These are phyloP conservation scores for Trypethelium eluteriae DNA, from an alignment of 495 filamentous ascomycete genomes.

Conservation along the genomic window DNA sequence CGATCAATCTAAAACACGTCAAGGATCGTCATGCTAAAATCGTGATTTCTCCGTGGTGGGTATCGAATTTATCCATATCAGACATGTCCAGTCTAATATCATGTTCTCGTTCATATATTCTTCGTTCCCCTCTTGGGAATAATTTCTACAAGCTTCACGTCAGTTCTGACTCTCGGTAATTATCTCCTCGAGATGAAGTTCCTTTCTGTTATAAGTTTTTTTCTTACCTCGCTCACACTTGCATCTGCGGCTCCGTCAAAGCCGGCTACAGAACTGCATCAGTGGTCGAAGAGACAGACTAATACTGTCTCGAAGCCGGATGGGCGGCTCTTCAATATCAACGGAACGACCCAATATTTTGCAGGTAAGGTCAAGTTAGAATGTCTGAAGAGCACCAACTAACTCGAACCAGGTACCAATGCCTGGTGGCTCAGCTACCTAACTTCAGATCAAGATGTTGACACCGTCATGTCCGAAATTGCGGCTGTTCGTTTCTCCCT, in stretches of 20 bases:
- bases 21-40: background rate
- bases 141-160: background rate
- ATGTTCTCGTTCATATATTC: background rate
- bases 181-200: background rate
- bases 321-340: slow-evolving; percentile 53
- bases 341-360: slow-evolving; percentile 52
- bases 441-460: slow-evolving; percentile 23
- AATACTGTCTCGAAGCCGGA: slow-evolving; percentile 39
- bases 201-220: background rate
- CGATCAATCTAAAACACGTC: slow-evolving; percentile 4
- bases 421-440: slow-evolving; percentile 64
- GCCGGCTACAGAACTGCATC: background rate
- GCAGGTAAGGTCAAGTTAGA: slow-evolving; percentile 25
- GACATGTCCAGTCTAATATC: too few relatives aligned
- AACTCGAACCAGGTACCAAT: slow-evolving; percentile 48
- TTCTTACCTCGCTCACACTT: background rate
- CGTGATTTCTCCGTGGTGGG: background rate
- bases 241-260: background rate
- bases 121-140: background rate
- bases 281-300: background rate
- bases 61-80: too few relatives aligned
- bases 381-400: too few relatives aligned
- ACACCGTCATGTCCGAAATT: slow-evolving; percentile 13
- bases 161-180: background rate
- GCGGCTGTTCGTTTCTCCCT: too few relatives aligned